Conservation (phyloP, 495 filamentous ascomycete species). For the Parathielavia hyrcaniae region DNA sequence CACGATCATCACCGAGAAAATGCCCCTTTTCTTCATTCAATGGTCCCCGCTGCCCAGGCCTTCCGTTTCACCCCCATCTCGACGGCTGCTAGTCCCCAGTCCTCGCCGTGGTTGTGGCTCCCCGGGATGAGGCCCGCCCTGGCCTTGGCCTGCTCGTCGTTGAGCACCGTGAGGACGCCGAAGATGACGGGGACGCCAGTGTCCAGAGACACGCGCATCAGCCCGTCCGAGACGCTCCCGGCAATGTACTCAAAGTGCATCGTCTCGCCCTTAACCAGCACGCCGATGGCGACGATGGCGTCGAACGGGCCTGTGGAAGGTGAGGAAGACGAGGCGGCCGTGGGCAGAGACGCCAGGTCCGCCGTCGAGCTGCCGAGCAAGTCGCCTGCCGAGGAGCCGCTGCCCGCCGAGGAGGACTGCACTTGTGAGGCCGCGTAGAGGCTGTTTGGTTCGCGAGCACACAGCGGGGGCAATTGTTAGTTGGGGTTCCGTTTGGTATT, state of each 20-base stretch:
- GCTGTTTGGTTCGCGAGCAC: slow-evolving; percentile 40
- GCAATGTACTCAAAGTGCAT: slow-evolving; percentile 99
- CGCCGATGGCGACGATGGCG: slow-evolving; percentile 89
- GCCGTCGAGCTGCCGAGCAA: slow-evolving; percentile 62
- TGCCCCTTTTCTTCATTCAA: slow-evolving; percentile 42
- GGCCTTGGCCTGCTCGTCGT: slow-evolving; percentile 76
- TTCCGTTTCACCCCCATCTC: slow-evolving; percentile 67
- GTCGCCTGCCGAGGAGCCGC: slow-evolving; percentile 68
- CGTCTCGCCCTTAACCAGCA: slow-evolving; percentile 95
- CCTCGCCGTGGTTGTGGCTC: slow-evolving; percentile 78
- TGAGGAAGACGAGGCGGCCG: slow-evolving; percentile 22
- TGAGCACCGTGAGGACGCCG: slow-evolving; percentile 83
- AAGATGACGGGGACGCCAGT: slow-evolving; percentile 84
- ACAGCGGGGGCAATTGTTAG: background rate
- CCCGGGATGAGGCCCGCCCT: slow-evolving; percentile 67
- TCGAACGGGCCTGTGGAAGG: slow-evolving; percentile 62
- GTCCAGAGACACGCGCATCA: slow-evolving; percentile 93
- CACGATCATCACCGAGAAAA: background rate
- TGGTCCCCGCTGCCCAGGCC: slow-evolving; percentile 60
- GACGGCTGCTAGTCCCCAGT: slow-evolving; percentile 74
- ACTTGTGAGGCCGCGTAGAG: slow-evolving; percentile 83
- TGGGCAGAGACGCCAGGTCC: slow-evolving; percentile 46
- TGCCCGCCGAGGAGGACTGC: slow-evolving; percentile 60
- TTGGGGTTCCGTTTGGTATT: background rate
- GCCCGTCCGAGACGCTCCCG: slow-evolving; percentile 78